A percentile compares a stretch with the other conserved stretches of the same genome.
Evolutionary conservation across 179 eudicot genomes (phyloP).

Genomic region (Sideroxylon spinosum): DNA sequence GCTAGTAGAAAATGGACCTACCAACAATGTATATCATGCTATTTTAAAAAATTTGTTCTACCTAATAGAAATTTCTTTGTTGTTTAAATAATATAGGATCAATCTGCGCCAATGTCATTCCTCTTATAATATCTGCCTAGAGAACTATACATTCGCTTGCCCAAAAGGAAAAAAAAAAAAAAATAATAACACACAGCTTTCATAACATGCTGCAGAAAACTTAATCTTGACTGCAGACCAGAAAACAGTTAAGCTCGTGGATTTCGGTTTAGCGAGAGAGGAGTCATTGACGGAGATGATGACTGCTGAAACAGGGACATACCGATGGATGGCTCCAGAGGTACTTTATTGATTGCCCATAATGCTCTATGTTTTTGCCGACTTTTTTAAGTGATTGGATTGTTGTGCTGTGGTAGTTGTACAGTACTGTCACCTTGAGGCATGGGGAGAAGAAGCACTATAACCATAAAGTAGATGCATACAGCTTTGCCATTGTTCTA

Average conservation of each 20-base stretch:
- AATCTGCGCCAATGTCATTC: neutral
- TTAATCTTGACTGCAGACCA: slow-evolving; percentile 70
- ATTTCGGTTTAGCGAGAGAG: slow-evolving; percentile 86
- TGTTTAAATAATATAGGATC: neutral
- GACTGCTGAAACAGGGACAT: slow-evolving; percentile 87
- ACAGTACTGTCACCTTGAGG: slow-evolving; percentile 92
- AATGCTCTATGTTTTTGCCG: neutral
- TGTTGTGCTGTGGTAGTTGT: slow-evolving; percentile 45
- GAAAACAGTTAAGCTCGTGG: slow-evolving; percentile 65
- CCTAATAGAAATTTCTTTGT: neutral
- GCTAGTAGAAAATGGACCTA: too few species aligned
- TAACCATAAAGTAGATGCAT: slow-evolving; percentile 93
- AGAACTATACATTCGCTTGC: neutral
- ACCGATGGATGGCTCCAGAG: slow-evolving; percentile 96
- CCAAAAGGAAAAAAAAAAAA: neutral
- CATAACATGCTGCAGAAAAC: slow-evolving; percentile 44
- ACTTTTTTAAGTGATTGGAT: neutral
- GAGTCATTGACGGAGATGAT: slow-evolving; percentile 88
- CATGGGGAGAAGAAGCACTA: slow-evolving; percentile 97
- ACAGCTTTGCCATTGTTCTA: slow-evolving; percentile 91
- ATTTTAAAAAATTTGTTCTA: neutral
- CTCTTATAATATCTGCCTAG: neutral
- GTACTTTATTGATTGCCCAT: slow-evolving; percentile 25
- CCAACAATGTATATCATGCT: too few species aligned
- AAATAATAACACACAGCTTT: neutral